Evolutionary conservation across 768 basidiomycete genomes (phyloP), one percentile per base, ranked within the genome.

Genomic region (Hebeloma cylindrosporum): DNA sequence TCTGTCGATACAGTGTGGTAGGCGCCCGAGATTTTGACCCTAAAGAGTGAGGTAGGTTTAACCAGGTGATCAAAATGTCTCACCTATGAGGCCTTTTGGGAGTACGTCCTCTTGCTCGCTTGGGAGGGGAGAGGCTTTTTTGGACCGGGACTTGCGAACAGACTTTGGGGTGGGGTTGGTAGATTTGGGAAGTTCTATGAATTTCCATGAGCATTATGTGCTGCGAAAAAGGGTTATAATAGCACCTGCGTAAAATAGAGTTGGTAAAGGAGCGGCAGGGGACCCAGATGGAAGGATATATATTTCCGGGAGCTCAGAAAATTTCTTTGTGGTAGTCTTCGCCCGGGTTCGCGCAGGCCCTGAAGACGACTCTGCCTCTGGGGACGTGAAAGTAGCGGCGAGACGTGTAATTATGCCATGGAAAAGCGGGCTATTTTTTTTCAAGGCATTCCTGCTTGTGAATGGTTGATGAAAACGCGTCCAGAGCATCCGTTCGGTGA

Each of bases 1-100:
- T 84, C 52, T 83, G 84, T 32, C 61, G 72, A 2, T 90, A 85
- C 16, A 95, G 75, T 13, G 63, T 69, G n/a, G 61, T 64, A 26
- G 70, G 65, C 40, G 60, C 60, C 21, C 45, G 18, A 23, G 41
- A 32, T 28, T 52, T 59, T 13, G 32, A 18, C 14, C 21, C 58
- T 57, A 6, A 45, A 22, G 28, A 9, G 38, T 14, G 17, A 23
- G n/a, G 13, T 27, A 25, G 22, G 16, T 3, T 11, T 8, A 22
- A 22, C 5, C 16, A 35, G 22, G 2, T 14, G 4, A 16, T 5
- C 2, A 38, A 37, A n/a, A n/a, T n/a, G n/a, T n/a, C n/a, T n/a
- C n/a, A n/a, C n/a, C n/a, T n/a, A n/a, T n/a, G n/a, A n/a, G n/a
- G 20, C 3, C 5, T 9, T 32, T 32, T 25, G 3, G 9, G 17